These are phyloP conservation scores for Mucor indicus DNA, from an alignment of 371 early-diverging fungal genomes.

Conservation along the genomic window DNA sequence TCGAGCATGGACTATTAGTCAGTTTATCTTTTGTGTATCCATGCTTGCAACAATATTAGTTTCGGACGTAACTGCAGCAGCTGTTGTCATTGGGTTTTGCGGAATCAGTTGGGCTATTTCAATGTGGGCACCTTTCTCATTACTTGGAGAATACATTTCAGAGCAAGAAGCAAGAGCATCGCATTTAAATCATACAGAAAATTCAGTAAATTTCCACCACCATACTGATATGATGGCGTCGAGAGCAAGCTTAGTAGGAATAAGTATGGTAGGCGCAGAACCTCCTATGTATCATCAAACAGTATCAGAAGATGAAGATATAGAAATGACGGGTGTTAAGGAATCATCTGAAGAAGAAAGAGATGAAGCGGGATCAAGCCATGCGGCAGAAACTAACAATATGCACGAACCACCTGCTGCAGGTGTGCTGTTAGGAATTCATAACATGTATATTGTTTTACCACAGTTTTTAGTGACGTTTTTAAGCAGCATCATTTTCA, in stretches of 20 bases:
- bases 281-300: constrained; percentile 40
- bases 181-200: background rate
- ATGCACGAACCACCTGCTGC: constrained; percentile 43
- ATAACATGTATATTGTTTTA: constrained; percentile 90
- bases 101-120: constrained; percentile 88
- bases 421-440: constrained; percentile 88
- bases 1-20: constrained; percentile 67
- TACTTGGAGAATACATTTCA: constrained; percentile 82
- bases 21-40: constrained; percentile 62
- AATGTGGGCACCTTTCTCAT: constrained; percentile 92
- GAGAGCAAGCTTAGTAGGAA: constrained; percentile 25
- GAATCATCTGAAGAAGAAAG: background rate
- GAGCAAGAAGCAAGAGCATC: constrained; percentile 25
- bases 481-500: constrained; percentile 73
- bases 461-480: constrained; percentile 89
- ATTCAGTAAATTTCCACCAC: background rate
- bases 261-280: constrained; percentile 31
- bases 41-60: constrained; percentile 69
- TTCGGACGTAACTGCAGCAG: constrained; percentile 44
- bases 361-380: background rate
- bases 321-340: constrained; percentile 16
- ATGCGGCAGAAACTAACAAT: background rate
- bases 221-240: constrained; percentile 18
- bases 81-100: constrained; percentile 65
- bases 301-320: constrained; percentile 11